A percentile compares a stretch with the other conserved stretches of the same genome.
Conservation (phyloP, 2,329 filamentous ascomycete species). For the Cercospora beticola region DNA sequence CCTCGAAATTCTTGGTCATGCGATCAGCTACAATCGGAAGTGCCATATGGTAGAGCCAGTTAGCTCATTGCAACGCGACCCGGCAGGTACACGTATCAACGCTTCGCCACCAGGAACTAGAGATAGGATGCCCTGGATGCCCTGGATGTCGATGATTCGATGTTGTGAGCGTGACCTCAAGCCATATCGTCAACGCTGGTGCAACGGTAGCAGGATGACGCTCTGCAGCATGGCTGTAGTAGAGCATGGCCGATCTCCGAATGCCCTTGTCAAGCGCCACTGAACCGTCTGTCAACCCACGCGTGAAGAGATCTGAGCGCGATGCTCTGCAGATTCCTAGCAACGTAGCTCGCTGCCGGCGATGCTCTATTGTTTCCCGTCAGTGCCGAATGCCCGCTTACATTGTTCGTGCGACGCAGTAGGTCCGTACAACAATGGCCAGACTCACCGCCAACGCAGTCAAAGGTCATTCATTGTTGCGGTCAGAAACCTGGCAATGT, state of each 20-base stretch:
- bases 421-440: constrained; percentile 1
- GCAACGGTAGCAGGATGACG: background rate
- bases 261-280: background rate
- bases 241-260: background rate
- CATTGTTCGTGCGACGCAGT: background rate
- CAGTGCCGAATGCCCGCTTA: constrained; percentile 2
- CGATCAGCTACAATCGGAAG: background rate
- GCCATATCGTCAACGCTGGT: background rate
- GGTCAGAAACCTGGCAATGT: background rate
- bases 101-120: background rate
- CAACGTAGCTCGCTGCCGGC: background rate
- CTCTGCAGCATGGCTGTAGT: background rate
- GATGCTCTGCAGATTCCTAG: background rate
- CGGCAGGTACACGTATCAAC: background rate
- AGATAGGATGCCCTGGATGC: background rate
- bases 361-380: background rate
- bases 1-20: background rate
- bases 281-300: background rate
- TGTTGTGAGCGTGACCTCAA: background rate
- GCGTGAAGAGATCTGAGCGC: background rate
- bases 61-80: background rate
- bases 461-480: constrained; percentile 4
- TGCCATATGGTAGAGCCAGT: background rate
- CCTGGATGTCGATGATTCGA: background rate
- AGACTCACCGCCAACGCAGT: constrained; percentile 7